Evolutionary conservation across 257 asterid species (phyloP).

Genomic region (Jacaranda copaia): DNA sequence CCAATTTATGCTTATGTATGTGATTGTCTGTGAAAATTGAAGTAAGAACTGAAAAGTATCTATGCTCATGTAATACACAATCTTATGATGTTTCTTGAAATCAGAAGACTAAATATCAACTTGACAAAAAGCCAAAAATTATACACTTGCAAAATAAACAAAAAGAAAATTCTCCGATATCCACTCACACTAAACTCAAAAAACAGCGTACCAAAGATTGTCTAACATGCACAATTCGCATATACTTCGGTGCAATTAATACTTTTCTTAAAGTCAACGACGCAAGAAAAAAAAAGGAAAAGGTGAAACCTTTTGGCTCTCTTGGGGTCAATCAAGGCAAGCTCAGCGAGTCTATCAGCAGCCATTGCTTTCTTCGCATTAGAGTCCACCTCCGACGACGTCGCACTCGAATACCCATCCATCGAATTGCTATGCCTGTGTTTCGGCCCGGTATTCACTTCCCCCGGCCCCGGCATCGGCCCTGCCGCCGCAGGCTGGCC

Average conservation of each 20-base stretch:
- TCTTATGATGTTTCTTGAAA: neutral
- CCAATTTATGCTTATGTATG: neutral
- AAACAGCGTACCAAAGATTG: neutral
- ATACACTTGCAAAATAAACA: neutral
- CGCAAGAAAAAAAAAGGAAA: neutral
- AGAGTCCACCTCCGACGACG: conserved; percentile 68
- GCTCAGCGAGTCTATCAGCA: conserved; percentile 73
- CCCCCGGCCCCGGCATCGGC: conserved; percentile 38
- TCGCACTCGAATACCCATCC: conserved; percentile 78
- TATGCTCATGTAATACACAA: neutral
- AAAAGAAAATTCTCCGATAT: neutral
- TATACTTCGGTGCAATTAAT: neutral
- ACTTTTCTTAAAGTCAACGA: conserved; percentile 4
- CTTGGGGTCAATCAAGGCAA: conserved; percentile 82
- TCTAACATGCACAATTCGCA: neutral
- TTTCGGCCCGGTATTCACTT: conserved; percentile 44
- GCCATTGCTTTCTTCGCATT: conserved; percentile 63
- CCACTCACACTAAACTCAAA: neutral
- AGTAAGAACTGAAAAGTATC: neutral
- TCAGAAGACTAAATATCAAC: neutral
- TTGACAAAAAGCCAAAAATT: conserved; percentile 8
- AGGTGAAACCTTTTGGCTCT: conserved; percentile 79
- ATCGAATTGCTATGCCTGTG: conserved; percentile 78
- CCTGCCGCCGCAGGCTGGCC: conserved; percentile 30
- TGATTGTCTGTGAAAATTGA: neutral